Percentiles rank a stretch among this genome's conserved stretches.
Evolutionary conservation across 1,284 basidiomycete genomes (phyloP).

Genomic region (Takashimella koratensis): DNA sequence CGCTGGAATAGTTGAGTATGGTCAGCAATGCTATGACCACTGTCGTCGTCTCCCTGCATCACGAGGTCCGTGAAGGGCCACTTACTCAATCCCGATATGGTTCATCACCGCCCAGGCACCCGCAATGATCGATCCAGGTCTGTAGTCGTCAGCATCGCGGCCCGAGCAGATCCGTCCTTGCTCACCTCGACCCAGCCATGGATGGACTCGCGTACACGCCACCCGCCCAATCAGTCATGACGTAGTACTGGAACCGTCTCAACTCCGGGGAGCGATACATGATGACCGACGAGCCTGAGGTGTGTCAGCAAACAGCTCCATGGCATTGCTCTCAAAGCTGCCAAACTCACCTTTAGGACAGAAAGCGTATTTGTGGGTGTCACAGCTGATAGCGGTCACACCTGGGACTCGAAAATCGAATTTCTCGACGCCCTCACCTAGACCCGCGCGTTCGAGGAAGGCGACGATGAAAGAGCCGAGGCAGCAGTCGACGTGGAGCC

Average conservation of each 20-base stretch:
- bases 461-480: conserved; percentile 88
- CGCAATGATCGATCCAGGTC: conserved; percentile 88
- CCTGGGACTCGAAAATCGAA: conserved; percentile 90
- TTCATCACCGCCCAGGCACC: conserved; percentile 97
- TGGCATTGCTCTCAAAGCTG: background rate
- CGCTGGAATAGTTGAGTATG: conserved; percentile 58
- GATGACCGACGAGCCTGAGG: conserved; percentile 79
- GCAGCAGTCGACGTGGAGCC: conserved; percentile 91
- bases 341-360: conserved; percentile 57
- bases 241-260: conserved; percentile 76
- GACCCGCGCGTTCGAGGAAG: conserved; percentile 64
- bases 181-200: conserved; percentile 80
- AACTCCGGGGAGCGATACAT: conserved; percentile 79
- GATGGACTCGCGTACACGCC: conserved; percentile 54
- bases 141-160: background rate
- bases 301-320: background rate
- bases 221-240: conserved; percentile 74
- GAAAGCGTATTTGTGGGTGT: conserved; percentile 58
- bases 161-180: conserved; percentile 1
- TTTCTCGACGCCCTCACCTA: conserved; percentile 32
- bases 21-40: too few species aligned
- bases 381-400: conserved; percentile 85
- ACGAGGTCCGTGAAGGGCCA: too few species aligned
- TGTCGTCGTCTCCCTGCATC: too few species aligned
- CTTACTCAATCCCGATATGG: conserved; percentile 77